Conservation (phyloP, 495 filamentous ascomycete species). For the Amphirosellinia nigrospora region DNA sequence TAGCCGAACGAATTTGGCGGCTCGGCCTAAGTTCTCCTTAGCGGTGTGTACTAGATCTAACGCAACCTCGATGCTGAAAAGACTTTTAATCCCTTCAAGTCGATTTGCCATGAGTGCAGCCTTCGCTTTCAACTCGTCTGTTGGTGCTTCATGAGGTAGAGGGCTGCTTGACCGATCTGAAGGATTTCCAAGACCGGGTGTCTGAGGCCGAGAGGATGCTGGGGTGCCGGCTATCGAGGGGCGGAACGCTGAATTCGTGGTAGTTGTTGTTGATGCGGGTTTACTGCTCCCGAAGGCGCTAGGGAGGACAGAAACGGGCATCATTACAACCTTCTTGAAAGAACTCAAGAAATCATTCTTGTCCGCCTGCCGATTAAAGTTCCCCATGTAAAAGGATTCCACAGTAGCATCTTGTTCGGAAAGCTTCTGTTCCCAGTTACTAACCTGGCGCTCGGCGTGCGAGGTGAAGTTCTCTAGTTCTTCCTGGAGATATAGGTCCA, state of each 20-base stretch:
- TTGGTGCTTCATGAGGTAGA: conserved; percentile 70
- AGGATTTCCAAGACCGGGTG: conserved; percentile 41
- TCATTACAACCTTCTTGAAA: conserved; percentile 99
- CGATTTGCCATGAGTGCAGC: conserved; percentile 94
- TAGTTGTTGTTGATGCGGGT: conserved; percentile 41
- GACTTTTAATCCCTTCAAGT: conserved; percentile 87
- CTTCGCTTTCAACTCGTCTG: conserved; percentile 91
- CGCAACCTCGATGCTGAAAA: conserved; percentile 97
- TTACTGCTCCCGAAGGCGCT: conserved; percentile 57
- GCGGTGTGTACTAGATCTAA: conserved; percentile 86
- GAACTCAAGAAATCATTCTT: conserved; percentile 95
- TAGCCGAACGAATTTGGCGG: conserved; percentile 78
- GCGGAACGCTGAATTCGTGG: conserved; percentile 37
- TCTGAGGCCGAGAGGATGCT: conserved; percentile 54
- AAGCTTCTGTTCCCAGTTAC: conserved; percentile 87
- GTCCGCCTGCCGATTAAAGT: conserved; percentile 90
- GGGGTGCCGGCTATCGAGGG: conserved; percentile 35
- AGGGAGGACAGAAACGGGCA: conserved; percentile 90
- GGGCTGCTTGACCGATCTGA: conserved; percentile 50
- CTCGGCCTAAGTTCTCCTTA: conserved; percentile 88
- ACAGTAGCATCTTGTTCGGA: conserved; percentile 88
- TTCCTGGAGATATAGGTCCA: conserved; percentile 91
- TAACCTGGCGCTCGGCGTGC: conserved; percentile 76
- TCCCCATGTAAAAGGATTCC: conserved; percentile 94
- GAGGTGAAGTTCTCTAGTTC: conserved; percentile 86